Evolutionary conservation across 2,329 filamentous ascomycete genomes (phyloP).

Genomic region (Microdochium trichocladiopsis): DNA sequence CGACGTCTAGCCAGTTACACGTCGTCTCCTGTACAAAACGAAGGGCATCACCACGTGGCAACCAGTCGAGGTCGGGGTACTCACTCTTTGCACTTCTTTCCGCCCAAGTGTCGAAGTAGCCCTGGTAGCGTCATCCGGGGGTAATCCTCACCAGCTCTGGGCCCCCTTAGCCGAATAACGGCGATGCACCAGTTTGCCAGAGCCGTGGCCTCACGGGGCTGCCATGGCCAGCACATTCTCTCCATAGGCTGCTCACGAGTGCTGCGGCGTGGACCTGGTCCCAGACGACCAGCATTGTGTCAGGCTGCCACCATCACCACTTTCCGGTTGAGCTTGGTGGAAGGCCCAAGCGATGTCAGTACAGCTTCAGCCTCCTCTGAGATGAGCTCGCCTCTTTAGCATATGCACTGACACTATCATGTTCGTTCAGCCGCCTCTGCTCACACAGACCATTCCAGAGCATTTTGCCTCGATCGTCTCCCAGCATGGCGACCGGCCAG

Average conservation of each 20-base stretch:
- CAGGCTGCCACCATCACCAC: conserved; percentile 4
- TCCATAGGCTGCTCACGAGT: not conserved
- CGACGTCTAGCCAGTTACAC: too few species aligned
- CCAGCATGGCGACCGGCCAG: conserved; percentile 54
- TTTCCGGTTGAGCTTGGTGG: conserved; percentile 20
- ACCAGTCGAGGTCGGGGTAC: too few species aligned
- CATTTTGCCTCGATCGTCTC: conserved; percentile 64
- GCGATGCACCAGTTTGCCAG: not conserved
- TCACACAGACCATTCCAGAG: conserved; percentile 61
- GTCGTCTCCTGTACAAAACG: too few species aligned
- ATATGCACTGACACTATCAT: not conserved
- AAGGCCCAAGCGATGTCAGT: conserved; percentile 24
- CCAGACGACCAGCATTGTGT: not conserved
- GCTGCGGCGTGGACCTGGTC: not conserved
- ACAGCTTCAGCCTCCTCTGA: too few species aligned
- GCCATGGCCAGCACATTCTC: not conserved
- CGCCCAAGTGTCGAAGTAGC: too few species aligned
- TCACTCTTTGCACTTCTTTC: too few species aligned
- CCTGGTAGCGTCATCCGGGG: too few species aligned
- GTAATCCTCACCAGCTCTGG: too few species aligned
- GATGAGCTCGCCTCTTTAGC: too few species aligned
- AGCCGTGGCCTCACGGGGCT: not conserved
- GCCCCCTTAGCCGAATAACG: too few species aligned
- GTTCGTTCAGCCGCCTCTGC: conserved; percentile 51
- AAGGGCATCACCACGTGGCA: too few species aligned